Conservation (phyloP, 1,284 basidiomycete species). For the Neonothopanus nambi region DNA sequence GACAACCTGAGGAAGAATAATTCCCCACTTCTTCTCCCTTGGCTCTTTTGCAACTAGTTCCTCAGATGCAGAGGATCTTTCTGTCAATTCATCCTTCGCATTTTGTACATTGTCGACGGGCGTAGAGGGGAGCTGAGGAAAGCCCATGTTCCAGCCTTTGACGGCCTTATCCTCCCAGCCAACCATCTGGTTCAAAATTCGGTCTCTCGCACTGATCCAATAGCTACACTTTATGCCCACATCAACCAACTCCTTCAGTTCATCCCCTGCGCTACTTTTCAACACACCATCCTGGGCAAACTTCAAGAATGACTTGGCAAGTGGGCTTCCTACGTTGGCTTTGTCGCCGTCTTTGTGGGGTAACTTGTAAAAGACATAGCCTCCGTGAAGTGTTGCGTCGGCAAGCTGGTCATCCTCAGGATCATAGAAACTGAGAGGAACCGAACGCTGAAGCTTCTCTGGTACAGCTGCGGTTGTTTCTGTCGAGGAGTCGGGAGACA, state of each 20-base stretch:
- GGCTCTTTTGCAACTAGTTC: constrained; percentile 6
- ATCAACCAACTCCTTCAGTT: constrained; percentile 84
- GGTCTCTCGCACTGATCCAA: constrained; percentile 94
- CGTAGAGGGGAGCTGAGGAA: constrained; percentile 23
- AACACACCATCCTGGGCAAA: constrained; percentile 86
- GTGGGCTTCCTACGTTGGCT: constrained; percentile 92
- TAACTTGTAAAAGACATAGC: constrained; percentile 82
- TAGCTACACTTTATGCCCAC: constrained; percentile 97
- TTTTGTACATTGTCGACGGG: constrained; percentile 6
- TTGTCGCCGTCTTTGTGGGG: constrained; percentile 95
- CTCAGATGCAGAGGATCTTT: not conserved
- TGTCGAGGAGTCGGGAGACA: constrained; percentile 11
- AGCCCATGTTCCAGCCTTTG: constrained; percentile 46
- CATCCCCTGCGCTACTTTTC: constrained; percentile 68
- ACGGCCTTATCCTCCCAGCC: constrained; percentile 68
- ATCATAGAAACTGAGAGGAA: constrained; percentile 58
- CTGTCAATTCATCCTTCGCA: constrained; percentile 19
- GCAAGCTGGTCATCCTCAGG: constrained; percentile 59
- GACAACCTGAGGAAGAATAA: constrained; percentile 95
- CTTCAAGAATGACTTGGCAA: constrained; percentile 89
- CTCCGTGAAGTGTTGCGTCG: constrained; percentile 42
- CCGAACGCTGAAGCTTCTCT: no score
- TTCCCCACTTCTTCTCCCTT: constrained; percentile 67
- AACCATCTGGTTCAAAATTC: constrained; percentile 93
- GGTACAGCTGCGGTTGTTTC: not conserved